A percentile compares a stretch with the other conserved stretches of the same genome.
Conservation (phyloP, 495 filamentous ascomycete species). For the Neurospora sp. region DNA sequence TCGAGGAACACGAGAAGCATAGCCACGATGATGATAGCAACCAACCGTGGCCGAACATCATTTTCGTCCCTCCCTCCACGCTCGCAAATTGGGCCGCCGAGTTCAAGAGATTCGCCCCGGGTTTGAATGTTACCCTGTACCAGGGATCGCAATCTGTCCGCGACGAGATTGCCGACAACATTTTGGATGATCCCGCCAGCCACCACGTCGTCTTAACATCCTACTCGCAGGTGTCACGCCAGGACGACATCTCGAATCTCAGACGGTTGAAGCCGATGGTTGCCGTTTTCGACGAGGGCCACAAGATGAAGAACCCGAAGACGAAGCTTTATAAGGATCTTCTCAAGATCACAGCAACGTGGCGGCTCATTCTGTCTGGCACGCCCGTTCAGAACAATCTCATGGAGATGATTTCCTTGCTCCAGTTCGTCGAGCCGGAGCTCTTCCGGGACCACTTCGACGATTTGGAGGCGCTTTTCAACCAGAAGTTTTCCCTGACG, state of each 20-base stretch:
- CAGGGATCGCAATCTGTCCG: constrained; percentile 60
- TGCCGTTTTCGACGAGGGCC: constrained; percentile 88
- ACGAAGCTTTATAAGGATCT: constrained; percentile 73
- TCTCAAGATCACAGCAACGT: constrained; percentile 64
- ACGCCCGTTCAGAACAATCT: constrained; percentile 96
- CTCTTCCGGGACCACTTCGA: constrained; percentile 68
- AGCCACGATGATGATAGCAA: constrained; percentile 19
- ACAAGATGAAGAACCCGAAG: constrained; percentile 76
- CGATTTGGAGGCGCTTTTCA: constrained; percentile 73
- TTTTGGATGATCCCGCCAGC: constrained; percentile 47
- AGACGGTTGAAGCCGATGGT: constrained; percentile 40
- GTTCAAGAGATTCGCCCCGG: constrained; percentile 78
- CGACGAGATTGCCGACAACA: constrained; percentile 52
- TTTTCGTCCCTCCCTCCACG: constrained; percentile 87
- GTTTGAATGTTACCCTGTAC: constrained; percentile 67
- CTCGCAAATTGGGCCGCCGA: constrained; percentile 93
- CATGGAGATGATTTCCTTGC: constrained; percentile 75
- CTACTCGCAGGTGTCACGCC: constrained; percentile 45
- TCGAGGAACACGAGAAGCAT: constrained; percentile 36
- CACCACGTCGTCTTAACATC: constrained; percentile 89
- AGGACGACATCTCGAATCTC: constrained; percentile 32
- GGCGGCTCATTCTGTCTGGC: constrained; percentile 80
- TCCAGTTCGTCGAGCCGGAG: constrained; percentile 82
- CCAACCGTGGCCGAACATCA: constrained; percentile 65
- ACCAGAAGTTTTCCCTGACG: constrained; percentile 75